A percentile compares a stretch with the other conserved stretches of the same genome.
Conservation (phyloP, 75 land plant species). For the Selaginella tamariscina region DNA sequence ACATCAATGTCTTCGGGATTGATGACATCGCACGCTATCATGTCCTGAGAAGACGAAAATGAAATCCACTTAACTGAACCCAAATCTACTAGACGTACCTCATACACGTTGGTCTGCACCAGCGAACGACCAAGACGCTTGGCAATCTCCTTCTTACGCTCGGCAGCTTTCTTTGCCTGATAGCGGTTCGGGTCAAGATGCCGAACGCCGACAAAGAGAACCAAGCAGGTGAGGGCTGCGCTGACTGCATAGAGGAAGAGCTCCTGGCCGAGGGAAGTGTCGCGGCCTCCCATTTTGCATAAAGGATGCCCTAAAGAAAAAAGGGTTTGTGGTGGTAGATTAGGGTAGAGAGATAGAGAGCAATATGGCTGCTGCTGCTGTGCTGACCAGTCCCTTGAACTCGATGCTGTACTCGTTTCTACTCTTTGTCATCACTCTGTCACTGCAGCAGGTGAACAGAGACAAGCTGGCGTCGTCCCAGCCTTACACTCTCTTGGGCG, state of each 20-base stretch:
- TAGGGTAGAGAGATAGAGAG: not conserved
- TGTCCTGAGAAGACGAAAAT: conserved; percentile 62
- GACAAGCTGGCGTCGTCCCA: conserved; percentile 73
- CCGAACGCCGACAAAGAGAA: conserved; percentile 57
- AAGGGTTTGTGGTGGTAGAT: too few species aligned
- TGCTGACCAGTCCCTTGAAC: conserved; percentile 40
- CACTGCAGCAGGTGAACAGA: conserved; percentile 67
- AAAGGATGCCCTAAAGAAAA: not conserved
- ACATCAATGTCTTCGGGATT: conserved; percentile 93
- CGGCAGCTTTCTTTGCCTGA: conserved; percentile 56
- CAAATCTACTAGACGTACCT: conserved; percentile 31
- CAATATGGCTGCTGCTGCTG: not conserved
- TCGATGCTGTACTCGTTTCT: conserved; percentile 78
- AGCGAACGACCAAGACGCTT: conserved; percentile 90
- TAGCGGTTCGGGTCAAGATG: conserved; percentile 75
- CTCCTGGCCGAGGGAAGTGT: conserved; percentile 56
- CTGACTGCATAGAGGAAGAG: conserved; percentile 69
- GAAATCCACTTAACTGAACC: not conserved
- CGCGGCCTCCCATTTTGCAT: conserved; percentile 5
- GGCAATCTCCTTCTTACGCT: conserved; percentile 89
- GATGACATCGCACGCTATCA: conserved; percentile 95
- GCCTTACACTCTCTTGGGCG: conserved; percentile 67
- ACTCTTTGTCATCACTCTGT: conserved; percentile 52
- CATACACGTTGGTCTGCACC: conserved; percentile 70
- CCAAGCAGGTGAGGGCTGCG: conserved; percentile 75